These are phyloP conservation scores for Schwanniomyces sp. DNA, from an alignment of 805 yeast genomes.

Conservation along the genomic window DNA sequence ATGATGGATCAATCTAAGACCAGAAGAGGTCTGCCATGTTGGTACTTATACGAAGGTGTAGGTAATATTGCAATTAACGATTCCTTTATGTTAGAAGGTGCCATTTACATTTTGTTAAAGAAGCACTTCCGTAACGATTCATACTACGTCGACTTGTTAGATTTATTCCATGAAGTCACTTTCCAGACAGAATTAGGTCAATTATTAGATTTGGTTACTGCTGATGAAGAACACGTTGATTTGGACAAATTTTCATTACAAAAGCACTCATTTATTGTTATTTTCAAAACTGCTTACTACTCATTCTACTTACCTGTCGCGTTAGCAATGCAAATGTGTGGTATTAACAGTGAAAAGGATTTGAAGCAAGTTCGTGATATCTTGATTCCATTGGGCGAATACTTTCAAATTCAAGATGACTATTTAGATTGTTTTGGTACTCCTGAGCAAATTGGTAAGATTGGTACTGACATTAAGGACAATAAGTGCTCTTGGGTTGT, in stretches of 20 bases:
- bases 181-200: slow-evolving; percentile 98
- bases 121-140: slow-evolving; percentile 79
- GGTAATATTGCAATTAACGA: slow-evolving; percentile 96
- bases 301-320: slow-evolving; percentile 98
- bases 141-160: slow-evolving; percentile 87
- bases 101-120: slow-evolving; percentile 85
- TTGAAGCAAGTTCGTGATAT: slow-evolving; percentile 85
- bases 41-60: slow-evolving; percentile 82
- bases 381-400: slow-evolving; percentile 93
- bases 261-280: slow-evolving; percentile 94
- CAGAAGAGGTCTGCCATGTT: slow-evolving; percentile 98
- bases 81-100: slow-evolving; percentile 94
- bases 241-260: slow-evolving; percentile 79
- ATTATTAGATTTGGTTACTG: slow-evolving; percentile 90
- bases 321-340: slow-evolving; percentile 91
- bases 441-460: slow-evolving; percentile 96
- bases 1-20: slow-evolving; percentile 97
- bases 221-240: slow-evolving; percentile 94
- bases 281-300: slow-evolving; percentile 95
- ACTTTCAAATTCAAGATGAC: slow-evolving; percentile 98
- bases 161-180: slow-evolving; percentile 94
- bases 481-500: slow-evolving; percentile 98
- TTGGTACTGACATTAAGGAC: slow-evolving; percentile 97
- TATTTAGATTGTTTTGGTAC: slow-evolving; percentile 96
- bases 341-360: slow-evolving; percentile 66